These are phyloP conservation scores for Yarrowia porcina DNA, from an alignment of 805 yeast species.

Conservation along the genomic window DNA sequence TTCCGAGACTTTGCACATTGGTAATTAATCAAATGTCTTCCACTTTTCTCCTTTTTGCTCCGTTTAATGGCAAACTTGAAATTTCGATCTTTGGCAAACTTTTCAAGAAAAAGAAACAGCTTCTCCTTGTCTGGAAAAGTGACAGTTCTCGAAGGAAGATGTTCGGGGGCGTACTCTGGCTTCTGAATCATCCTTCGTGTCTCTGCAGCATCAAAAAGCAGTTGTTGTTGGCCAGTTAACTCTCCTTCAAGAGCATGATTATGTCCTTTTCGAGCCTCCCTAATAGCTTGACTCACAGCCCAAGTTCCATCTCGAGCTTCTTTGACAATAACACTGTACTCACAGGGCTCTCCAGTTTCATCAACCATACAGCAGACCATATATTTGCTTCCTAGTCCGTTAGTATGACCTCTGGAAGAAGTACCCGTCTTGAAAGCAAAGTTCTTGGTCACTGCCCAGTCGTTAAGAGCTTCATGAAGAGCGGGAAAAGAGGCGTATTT, in stretches of 20 bases:
- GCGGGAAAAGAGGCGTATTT: background rate
- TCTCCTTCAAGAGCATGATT: background rate
- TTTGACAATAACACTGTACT: background rate
- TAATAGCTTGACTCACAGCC: background rate
- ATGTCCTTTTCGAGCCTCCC: background rate
- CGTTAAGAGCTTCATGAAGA: constrained; percentile 1
- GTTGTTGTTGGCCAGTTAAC: background rate
- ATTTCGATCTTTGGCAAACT: background rate
- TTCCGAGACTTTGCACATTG: background rate
- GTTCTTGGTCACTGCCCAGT: background rate
- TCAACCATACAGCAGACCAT: constrained; percentile 4
- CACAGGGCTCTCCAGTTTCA: background rate
- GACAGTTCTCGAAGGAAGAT: background rate
- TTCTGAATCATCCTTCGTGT: background rate
- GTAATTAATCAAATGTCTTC: background rate
- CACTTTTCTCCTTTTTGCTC: constrained; percentile 4
- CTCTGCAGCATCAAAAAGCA: background rate
- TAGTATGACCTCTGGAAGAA: background rate
- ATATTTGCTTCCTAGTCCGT: constrained; percentile 2
- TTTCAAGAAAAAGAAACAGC: background rate
- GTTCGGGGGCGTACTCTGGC: constrained; percentile 4
- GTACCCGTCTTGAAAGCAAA: constrained; percentile 10
- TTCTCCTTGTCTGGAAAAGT: background rate
- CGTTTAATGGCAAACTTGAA: constrained; percentile 3
- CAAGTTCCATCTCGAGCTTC: background rate